Base-by-base conservation (phyloP, 2,329 filamentous ascomycete genomes). In the Penicillium sclerotigenum region DNA sequence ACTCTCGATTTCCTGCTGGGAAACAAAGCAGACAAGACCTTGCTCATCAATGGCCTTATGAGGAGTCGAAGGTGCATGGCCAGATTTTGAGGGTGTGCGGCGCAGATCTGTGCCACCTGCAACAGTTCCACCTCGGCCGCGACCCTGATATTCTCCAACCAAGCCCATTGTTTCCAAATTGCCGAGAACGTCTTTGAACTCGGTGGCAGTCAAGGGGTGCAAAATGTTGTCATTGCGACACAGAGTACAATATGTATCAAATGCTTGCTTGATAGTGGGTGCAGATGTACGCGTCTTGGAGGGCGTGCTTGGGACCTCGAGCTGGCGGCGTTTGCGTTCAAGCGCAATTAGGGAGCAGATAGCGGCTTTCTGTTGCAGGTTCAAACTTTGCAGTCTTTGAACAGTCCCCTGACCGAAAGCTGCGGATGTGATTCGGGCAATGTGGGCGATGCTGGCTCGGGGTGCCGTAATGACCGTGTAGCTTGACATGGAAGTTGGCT, bases 351-450 rank as follows among this genome's bases (percentile, higher is more conserved):
- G 80, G 0, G 93, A 86, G 76, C 94, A 99, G 10, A 99, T 81
- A 0, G 93, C 91, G 4, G 93, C 94, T 73, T 96, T 97, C 73
- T 99, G 94, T 71, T 99, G 95, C 2, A 99, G 81, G 71, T 97
- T 99, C 54, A 99, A 83, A 5, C 87, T 86, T 72, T 89, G 88
- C 14, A 99, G 84, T 56, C 94, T 85, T 65, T 97, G 91, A 13
- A 82, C 84, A 1, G 91, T 89, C 34, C 92, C 92, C 65, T 97
- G 93, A 71, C 89, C 90, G 73, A 99, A 97, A 1, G 91, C 89
- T 4, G 90, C 86, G 0, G 92, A 86, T 0, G 94, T 96, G 58
- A 97, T 87, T 66, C 90, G 91, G 70, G 94, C 96, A 67, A 99
- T 85, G 71, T 99, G 94, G 0, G 86, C 86, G 63, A 99, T 95